Evolutionary conservation across 768 basidiomycete species (phyloP).

Genomic region (Crepidotus variabilis): DNA sequence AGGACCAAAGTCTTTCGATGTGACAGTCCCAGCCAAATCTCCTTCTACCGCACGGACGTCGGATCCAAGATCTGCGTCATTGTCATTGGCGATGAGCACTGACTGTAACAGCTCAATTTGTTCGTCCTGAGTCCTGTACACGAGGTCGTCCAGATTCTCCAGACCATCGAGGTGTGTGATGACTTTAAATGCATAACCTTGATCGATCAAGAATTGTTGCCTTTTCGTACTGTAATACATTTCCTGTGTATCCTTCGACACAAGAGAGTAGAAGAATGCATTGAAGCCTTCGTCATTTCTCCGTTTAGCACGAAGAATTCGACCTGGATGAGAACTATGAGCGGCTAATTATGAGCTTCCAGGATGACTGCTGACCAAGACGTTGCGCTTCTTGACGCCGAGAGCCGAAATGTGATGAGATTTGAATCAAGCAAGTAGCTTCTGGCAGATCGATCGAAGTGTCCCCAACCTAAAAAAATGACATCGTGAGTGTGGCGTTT

Average conservation of each 20-base stretch:
- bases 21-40: conserved; percentile 81
- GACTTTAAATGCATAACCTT: conserved; percentile 99
- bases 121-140: conserved; percentile 87
- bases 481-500: conserved; percentile 1
- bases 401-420: conserved; percentile 98
- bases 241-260: conserved; percentile 98
- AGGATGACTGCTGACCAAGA: conserved; percentile 52
- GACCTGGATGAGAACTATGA: conserved; percentile 45
- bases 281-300: conserved; percentile 99
- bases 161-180: conserved; percentile 97
- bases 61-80: conserved; percentile 81
- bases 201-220: conserved; percentile 97
- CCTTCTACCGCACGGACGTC: conserved; percentile 84
- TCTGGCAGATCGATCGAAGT: conserved; percentile 99
- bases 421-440: conserved; percentile 98
- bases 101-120: conserved; percentile 96
- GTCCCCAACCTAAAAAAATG: conserved; percentile 74
- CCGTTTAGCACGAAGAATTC: conserved; percentile 94
- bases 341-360: conserved; percentile 3
- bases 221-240: conserved; percentile 99
- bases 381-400: conserved; percentile 97
- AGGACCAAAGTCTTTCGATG: conserved; percentile 86
- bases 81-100: conserved; percentile 88
- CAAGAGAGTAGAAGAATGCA: conserved; percentile 98
- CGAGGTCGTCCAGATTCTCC: conserved; percentile 79